phyloP scores from a whole-genome alignment of 306 rosid genomes.

The Castanospermum australe region DNA sequence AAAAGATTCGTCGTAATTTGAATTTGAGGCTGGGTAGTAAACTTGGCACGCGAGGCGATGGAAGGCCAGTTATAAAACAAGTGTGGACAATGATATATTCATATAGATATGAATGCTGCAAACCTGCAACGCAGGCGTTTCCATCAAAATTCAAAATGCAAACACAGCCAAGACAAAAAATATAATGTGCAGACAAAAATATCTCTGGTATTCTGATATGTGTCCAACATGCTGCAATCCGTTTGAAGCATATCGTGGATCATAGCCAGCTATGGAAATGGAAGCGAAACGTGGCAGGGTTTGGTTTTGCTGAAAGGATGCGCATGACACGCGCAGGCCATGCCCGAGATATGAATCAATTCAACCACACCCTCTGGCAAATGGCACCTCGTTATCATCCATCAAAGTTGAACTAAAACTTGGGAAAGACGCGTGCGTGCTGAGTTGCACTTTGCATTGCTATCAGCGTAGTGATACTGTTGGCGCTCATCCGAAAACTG shows the following conservation, averaged over 20 bases:
- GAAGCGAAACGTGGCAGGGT: not conserved
- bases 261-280: not conserved
- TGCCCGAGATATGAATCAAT: constrained; percentile 12
- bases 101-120: no score
- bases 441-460: not conserved
- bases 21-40: not conserved
- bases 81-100: no score
- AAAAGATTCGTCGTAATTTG: not conserved
- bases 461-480: not conserved
- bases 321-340: constrained; percentile 27
- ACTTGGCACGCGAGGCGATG: not conserved
- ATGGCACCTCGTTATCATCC: not conserved
- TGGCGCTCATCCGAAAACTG: not conserved
- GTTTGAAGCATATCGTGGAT: not conserved
- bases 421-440: not conserved
- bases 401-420: not conserved
- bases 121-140: not conserved
- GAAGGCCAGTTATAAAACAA: not conserved
- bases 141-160: not conserved
- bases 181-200: not conserved
- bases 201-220: not conserved
- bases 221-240: not conserved
- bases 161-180: not conserved
- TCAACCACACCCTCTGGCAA: not conserved
- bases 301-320: not conserved